phyloP scores from a whole-genome alignment of 768 basidiomycete genomes.

The Lentinula lateritia region DNA sequence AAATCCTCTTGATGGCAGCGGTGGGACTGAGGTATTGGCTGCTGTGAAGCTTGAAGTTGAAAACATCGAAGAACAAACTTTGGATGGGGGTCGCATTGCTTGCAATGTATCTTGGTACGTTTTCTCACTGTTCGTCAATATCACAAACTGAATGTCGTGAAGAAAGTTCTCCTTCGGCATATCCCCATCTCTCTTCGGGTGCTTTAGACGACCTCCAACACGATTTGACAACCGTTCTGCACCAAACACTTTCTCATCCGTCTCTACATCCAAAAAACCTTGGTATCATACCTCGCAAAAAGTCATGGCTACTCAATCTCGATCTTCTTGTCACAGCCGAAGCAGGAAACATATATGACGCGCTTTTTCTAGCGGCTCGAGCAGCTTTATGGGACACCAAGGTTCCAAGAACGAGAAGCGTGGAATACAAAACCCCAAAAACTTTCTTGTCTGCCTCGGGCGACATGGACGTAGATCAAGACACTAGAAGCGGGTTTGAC shows the following conservation, averaged over 20 bases:
- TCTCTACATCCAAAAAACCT: conserved; percentile 67
- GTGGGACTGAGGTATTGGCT: conserved; percentile 74
- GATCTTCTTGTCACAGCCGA: conserved; percentile 74
- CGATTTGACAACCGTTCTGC: conserved; percentile 61
- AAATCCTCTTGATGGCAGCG: conserved; percentile 44
- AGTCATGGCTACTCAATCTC: conserved; percentile 71
- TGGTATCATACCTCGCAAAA: conserved; percentile 50
- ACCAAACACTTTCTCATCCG: conserved; percentile 59
- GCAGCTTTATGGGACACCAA: conserved; percentile 80
- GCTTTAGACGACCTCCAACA: conserved; percentile 74
- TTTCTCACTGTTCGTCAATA: neutral
- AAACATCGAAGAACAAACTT: conserved; percentile 36
- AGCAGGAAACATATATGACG: conserved; percentile 71
- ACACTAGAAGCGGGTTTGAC: conserved; percentile 49
- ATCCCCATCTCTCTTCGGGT: conserved; percentile 57
- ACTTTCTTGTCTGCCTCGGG: conserved; percentile 17
- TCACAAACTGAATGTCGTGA: conserved; percentile 22
- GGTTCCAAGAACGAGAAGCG: conserved; percentile 65
- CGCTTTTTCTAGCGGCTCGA: conserved; percentile 71
- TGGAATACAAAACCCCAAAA: conserved; percentile 58
- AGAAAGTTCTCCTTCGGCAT: conserved; percentile 75
- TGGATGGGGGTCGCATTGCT: conserved; percentile 53
- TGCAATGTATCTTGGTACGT: conserved; percentile 77
- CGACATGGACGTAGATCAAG: conserved; percentile 56
- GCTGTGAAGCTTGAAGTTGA: conserved; percentile 81